phyloP scores from a whole-genome alignment of 106 monocot genomes.

The Platanthera guangdongensis region DNA sequence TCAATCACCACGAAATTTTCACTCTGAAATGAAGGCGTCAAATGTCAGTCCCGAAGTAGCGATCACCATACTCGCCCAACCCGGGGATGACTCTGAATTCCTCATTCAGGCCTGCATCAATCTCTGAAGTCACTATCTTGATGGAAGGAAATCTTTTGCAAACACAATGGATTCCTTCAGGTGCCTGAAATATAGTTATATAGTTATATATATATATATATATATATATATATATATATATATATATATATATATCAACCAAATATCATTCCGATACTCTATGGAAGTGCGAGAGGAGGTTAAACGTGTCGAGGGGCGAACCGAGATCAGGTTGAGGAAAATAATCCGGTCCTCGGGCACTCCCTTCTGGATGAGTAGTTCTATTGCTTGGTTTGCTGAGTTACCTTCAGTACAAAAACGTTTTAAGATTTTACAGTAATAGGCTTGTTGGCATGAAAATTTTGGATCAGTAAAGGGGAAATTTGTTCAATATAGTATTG shows the following conservation, averaged over 20 bases:
- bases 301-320: constrained; percentile 10
- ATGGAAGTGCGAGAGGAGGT: neutral
- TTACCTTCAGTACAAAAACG: constrained; percentile 23
- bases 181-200: constrained; percentile 26
- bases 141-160: constrained; percentile 44
- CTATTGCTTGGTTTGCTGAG: constrained; percentile 56
- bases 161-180: constrained; percentile 54
- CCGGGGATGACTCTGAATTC: constrained; percentile 52
- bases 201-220: no score
- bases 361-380: constrained; percentile 54
- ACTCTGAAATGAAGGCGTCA: neutral
- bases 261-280: neutral
- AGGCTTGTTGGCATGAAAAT: neutral
- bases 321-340: constrained; percentile 61
- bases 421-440: neutral
- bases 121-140: constrained; percentile 59
- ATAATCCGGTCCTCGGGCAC: constrained; percentile 48
- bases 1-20: neutral
- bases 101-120: constrained; percentile 39
- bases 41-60: constrained; percentile 47
- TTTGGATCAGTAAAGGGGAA: neutral
- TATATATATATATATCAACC: no score
- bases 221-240: no score
- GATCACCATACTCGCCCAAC: constrained; percentile 52
- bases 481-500: neutral